These are phyloP conservation scores for Suhomyces chickasaworum DNA, from an alignment of 1,139 yeast species.

Conservation along the genomic window DNA sequence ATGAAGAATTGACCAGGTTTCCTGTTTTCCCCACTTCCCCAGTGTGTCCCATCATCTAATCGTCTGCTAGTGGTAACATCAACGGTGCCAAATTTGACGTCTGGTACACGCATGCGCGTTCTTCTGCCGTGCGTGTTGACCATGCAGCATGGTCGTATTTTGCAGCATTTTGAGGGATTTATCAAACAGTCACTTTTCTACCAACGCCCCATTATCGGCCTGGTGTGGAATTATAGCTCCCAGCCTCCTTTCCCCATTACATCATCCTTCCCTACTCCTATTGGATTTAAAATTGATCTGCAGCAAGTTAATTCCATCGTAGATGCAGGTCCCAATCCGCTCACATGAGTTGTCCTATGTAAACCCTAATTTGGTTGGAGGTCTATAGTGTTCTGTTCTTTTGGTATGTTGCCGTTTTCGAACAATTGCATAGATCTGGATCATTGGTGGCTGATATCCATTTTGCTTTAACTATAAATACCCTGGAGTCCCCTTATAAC, in stretches of 20 bases:
- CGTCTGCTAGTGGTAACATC: neutral
- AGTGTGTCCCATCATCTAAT: neutral
- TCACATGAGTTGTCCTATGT: neutral
- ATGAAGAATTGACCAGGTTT: too few species aligned
- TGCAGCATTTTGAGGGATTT: neutral
- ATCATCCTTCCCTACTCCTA: neutral
- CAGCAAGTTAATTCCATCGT: too few species aligned
- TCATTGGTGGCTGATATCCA: too few species aligned
- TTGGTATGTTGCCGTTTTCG: neutral
- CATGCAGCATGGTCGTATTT: neutral
- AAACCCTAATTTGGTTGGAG: neutral
- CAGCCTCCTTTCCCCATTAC: neutral
- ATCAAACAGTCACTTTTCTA: too few species aligned
- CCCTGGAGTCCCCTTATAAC: neutral
- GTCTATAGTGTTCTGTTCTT: neutral
- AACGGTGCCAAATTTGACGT: neutral
- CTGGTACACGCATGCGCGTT: neutral
- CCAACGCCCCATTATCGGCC: too few species aligned
- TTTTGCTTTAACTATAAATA: too few species aligned
- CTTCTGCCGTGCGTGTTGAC: neutral
- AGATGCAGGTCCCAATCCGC: neutral
- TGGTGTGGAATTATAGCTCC: too few species aligned
- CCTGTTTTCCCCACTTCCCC: neutral
- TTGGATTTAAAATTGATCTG: neutral
- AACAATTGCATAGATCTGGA: neutral